A percentile compares a stretch with the other conserved stretches of the same genome.
These are phyloP conservation scores for Talaromyces sp. DNA, from an alignment of 2,329 filamentous ascomycete species.

Conservation along the genomic window DNA sequence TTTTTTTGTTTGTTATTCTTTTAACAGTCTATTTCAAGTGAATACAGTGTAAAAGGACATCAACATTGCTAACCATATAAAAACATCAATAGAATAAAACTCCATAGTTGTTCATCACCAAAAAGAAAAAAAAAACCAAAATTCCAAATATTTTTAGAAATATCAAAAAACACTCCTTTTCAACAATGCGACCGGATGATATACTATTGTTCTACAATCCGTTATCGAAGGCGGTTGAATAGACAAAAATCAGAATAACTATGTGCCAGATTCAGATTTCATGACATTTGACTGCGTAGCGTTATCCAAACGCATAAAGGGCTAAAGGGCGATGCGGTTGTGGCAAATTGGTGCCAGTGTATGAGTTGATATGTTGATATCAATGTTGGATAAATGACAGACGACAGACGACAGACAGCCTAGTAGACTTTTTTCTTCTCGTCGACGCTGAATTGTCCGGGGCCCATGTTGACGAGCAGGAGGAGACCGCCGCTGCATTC, in stretches of 20 bases:
- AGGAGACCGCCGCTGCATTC: constrained; percentile 71
- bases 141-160: background rate
- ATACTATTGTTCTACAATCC: background rate
- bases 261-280: background rate
- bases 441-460: constrained; percentile 95
- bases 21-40: background rate
- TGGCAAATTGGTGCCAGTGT: background rate
- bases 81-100: background rate
- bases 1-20: too few relatives aligned
- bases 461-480: constrained; percentile 96
- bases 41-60: background rate
- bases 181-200: background rate
- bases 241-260: background rate
- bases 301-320: background rate
- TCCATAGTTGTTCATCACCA: background rate
- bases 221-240: background rate
- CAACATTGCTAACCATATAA: background rate
- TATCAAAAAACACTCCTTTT: background rate
- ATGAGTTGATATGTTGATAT: background rate
- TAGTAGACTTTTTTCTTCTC: constrained; percentile 99
- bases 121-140: background rate
- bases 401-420: background rate
- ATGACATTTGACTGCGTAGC: background rate
- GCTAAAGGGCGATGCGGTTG: background rate
- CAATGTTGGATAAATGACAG: background rate